These are phyloP conservation scores for Metroxylon sagu DNA, from an alignment of 176 grass and related monocot species.

Conservation along the genomic window DNA sequence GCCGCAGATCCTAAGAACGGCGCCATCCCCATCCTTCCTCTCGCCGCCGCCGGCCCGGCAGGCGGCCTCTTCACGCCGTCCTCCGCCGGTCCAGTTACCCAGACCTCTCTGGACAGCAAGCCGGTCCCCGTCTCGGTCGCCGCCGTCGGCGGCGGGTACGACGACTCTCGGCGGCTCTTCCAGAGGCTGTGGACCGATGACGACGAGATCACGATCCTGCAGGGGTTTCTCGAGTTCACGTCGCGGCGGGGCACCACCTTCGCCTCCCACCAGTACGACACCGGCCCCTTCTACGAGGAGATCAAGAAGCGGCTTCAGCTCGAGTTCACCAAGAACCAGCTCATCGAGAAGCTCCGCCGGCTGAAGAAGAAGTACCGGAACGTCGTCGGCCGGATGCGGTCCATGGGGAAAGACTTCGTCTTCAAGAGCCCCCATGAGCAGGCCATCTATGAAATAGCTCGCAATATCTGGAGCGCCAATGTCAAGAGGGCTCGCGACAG, in stretches of 20 bases:
- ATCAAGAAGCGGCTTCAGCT: constrained; percentile 58
- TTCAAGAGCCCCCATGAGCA: constrained; percentile 71
- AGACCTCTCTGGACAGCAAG: neutral
- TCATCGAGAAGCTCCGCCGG: constrained; percentile 89
- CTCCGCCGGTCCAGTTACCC: neutral
- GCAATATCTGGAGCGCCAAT: constrained; percentile 65
- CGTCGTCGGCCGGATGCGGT: constrained; percentile 41
- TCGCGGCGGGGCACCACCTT: constrained; percentile 76
- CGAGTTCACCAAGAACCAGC: constrained; percentile 86
- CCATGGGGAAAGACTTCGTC: constrained; percentile 38
- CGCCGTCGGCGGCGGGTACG: constrained; percentile 1
- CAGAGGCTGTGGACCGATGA: constrained; percentile 90
- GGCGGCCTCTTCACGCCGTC: too few relatives aligned
- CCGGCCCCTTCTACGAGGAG: constrained; percentile 86
- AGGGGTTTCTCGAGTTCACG: constrained; percentile 80
- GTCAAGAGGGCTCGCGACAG: constrained; percentile 40
- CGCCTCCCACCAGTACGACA: constrained; percentile 93
- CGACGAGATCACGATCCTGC: constrained; percentile 80
- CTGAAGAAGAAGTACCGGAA: constrained; percentile 93
- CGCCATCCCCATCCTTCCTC: neutral
- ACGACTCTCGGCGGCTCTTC: constrained; percentile 80
- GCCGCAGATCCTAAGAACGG: constrained; percentile 2
- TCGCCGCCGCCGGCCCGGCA: neutral
- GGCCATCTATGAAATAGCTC: constrained; percentile 78
- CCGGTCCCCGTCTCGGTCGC: neutral